Evolutionary conservation across 768 basidiomycete genomes (phyloP).

Genomic region (Neoboletus subvelutipes): DNA sequence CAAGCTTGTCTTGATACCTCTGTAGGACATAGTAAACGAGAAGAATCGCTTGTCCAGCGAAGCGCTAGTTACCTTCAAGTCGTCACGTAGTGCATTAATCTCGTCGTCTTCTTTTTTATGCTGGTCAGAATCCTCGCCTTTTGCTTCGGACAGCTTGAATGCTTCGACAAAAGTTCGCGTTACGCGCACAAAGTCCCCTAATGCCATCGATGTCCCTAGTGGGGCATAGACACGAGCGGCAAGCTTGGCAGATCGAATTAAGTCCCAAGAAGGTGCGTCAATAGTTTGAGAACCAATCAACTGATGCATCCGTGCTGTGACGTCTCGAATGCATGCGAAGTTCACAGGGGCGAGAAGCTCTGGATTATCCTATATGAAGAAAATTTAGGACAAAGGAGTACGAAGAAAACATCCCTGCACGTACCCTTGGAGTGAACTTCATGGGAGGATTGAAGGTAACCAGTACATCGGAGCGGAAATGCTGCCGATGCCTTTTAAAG

Average conservation of each 20-base stretch:
- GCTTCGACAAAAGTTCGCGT: conserved; percentile 73
- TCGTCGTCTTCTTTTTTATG: conserved; percentile 28
- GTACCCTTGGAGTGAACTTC: conserved; percentile 61
- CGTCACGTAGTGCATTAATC: conserved; percentile 40
- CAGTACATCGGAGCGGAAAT: conserved; percentile 85
- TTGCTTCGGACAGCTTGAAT: conserved; percentile 51
- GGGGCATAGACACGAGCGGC: conserved; percentile 83
- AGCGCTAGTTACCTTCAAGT: conserved; percentile 54
- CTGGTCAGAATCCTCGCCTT: conserved; percentile 25
- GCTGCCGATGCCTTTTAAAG: conserved; percentile 67
- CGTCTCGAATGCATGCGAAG: conserved; percentile 53
- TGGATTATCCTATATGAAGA: conserved; percentile 53
- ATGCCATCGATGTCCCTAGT: conserved; percentile 79
- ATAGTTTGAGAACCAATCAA: conserved; percentile 76
- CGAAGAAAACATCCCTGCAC: background rate
- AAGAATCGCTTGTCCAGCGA: background rate
- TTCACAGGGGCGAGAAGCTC: conserved; percentile 70
- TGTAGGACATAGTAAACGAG: conserved; percentile 27
- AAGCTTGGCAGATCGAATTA: conserved; percentile 71
- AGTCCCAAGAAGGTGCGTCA: conserved; percentile 83
- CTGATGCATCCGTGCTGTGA: conserved; percentile 64
- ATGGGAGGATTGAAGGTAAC: conserved; percentile 78
- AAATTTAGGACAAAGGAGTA: background rate
- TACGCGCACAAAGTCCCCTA: conserved; percentile 82
- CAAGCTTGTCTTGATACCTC: conserved; percentile 75